Evolutionary conservation across 2,329 filamentous ascomycete genomes (phyloP).

Genomic region (Elsinoe ampelina): DNA sequence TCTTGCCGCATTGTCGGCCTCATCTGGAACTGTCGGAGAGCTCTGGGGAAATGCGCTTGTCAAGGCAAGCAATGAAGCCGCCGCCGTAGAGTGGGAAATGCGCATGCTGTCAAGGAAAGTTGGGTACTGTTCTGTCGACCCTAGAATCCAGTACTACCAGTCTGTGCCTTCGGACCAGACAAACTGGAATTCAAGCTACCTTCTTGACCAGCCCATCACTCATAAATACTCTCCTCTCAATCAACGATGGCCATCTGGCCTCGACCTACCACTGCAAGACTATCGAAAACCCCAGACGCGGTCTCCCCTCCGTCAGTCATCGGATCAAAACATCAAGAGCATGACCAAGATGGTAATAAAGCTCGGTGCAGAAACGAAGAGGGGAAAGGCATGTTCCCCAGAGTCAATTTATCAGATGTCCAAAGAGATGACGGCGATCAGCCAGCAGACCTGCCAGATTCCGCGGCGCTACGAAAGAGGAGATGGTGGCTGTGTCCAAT

Average conservation of each 20-base stretch:
- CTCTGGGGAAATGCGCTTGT: background rate
- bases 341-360: background rate
- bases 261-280: background rate
- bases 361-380: background rate
- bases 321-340: background rate
- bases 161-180: background rate
- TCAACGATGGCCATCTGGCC: background rate
- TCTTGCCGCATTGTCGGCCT: slow-evolving; percentile 22
- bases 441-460: background rate
- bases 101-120: background rate
- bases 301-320: background rate
- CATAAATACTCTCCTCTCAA: background rate
- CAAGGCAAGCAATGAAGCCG: slow-evolving; percentile 5
- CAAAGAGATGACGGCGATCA: background rate
- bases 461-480: background rate
- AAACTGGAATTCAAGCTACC: background rate
- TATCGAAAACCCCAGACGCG: background rate
- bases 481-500: background rate
- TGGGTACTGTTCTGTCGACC: background rate
- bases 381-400: background rate
- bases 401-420: slow-evolving; percentile 10
- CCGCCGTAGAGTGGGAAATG: background rate
- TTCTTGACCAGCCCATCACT: background rate
- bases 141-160: background rate
- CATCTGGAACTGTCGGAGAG: background rate